Base-by-base conservation (phyloP, 352 stramenopile genomes). In the Pythium aristosporum region DNA sequence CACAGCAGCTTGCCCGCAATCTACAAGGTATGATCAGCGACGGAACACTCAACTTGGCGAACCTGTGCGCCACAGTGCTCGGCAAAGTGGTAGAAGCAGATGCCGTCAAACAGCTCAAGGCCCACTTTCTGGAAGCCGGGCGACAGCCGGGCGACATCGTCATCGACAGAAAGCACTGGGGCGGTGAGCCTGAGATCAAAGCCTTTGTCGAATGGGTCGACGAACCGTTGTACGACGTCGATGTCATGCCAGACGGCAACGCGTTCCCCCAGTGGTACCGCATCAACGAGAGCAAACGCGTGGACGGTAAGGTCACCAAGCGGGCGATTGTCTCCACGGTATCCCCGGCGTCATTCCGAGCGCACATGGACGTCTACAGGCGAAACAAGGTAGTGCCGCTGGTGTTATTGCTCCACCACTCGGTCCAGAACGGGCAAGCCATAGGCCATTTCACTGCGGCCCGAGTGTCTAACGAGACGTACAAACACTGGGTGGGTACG, bases 141-240 rank as follows among this genome's bases (percentile, higher is more conserved):
- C 37, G 42, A 41, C 54, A 61, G n/a, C 54, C 39, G 1, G 5
- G 12, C n/a, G 54, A 61, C 20, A 4, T 5, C 1, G 1, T 6
- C 2, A 50, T 61, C 13, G 5, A 12, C 2, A 28, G 34, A 2
- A 47, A 63, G 32, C 55, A 41, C 16, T 63, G 56, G 43, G 56
- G 30, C 8, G 56, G 56, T 6, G 30, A 54, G 11, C 44, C 56
- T n/a, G 56, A 63, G 18, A 15, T 55, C n/a, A 63, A 55, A 25
- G 44, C 18, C 1, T 48, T 63, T n/a, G 46, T 63, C 4, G 56
- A 34, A 23, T 56, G 30, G 43, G 20, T 48, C 7, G 5, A 11
- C 8, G 56, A 63, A 16, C 56, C 56, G 12, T 1, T 63, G 2
- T 55, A 63, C 46, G 56, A 56, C 9, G 3, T 63, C 32, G 56